phyloP scores from a whole-genome alignment of 164 flowering plant genomes.

The Dillenia turbinata region DNA sequence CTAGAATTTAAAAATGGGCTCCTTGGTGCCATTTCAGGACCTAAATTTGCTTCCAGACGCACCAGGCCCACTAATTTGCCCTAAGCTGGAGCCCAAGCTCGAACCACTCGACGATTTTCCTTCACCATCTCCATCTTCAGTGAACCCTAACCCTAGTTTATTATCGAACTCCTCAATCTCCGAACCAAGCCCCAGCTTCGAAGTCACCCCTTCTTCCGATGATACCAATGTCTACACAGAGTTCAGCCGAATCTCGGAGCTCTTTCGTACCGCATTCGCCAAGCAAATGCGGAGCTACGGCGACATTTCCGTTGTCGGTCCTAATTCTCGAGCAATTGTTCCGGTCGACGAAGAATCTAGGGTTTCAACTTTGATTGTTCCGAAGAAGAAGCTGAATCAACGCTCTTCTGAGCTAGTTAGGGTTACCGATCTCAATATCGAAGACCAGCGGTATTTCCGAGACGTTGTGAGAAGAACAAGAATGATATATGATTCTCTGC shows the following conservation, averaged over 20 bases:
- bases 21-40: slow-evolving; percentile 33
- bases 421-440: slow-evolving; percentile 36
- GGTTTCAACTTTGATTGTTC: slow-evolving; percentile 6
- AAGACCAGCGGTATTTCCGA: slow-evolving; percentile 50
- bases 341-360: slow-evolving; percentile 10
- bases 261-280: slow-evolving; percentile 55
- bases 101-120: slow-evolving; percentile 29
- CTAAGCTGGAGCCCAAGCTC: slow-evolving; percentile 53
- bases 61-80: slow-evolving; percentile 19
- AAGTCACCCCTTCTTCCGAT: slow-evolving; percentile 5
- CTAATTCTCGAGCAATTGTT: slow-evolving; percentile 44
- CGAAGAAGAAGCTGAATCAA: slow-evolving; percentile 2
- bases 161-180: slow-evolving; percentile 12
- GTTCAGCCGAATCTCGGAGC: slow-evolving; percentile 48
- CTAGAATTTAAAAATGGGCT: slow-evolving; percentile 14
- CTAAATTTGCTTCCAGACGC: slow-evolving; percentile 30
- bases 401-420: slow-evolving; percentile 73
- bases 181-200: slow-evolving; percentile 1
- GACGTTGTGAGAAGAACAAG: slow-evolving; percentile 55
- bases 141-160: background rate
- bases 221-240: slow-evolving; percentile 46
- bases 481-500: slow-evolving; percentile 56
- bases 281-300: slow-evolving; percentile 13
- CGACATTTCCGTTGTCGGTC: slow-evolving; percentile 17
- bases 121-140: background rate